A percentile compares a stretch with the other conserved stretches of the same genome.
Evolutionary conservation across 139 green algal genomes (phyloP).

Genomic region (Picochlorum sp.): DNA sequence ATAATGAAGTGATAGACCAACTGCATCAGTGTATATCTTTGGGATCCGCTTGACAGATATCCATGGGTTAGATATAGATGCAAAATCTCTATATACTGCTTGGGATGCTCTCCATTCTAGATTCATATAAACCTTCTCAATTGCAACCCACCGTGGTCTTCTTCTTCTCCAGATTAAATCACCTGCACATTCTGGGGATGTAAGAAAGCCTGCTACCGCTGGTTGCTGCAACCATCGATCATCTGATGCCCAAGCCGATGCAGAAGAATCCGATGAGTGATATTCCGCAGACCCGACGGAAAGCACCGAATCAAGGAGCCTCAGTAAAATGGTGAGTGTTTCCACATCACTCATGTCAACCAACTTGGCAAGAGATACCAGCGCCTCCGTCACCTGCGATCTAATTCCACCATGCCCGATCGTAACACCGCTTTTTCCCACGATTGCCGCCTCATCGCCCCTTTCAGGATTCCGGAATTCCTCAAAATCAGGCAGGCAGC

Average conservation of each 20-base stretch:
- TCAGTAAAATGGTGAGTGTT: not conserved
- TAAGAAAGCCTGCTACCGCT: slow-evolving; percentile 27
- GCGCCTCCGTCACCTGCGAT: not conserved
- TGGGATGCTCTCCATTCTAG: slow-evolving; percentile 39
- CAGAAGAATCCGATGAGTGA: not conserved
- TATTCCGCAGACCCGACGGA: slow-evolving; percentile 3
- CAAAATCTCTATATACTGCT: slow-evolving; percentile 31
- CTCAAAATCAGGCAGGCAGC: slow-evolving; percentile 28
- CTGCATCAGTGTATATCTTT: slow-evolving; percentile 19
- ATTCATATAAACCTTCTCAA: slow-evolving; percentile 35
- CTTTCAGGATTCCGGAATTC: not conserved
- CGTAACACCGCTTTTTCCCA: not conserved
- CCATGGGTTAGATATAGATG: slow-evolving; percentile 11
- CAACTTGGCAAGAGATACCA: not conserved
- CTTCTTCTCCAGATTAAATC: slow-evolving; percentile 20
- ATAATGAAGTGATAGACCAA: slow-evolving; percentile 22
- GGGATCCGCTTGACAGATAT: slow-evolving; percentile 27
- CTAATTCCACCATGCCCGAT: not conserved
- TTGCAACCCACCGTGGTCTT: slow-evolving; percentile 44
- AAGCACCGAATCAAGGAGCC: not conserved
- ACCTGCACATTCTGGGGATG: not conserved
- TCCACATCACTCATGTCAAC: slow-evolving; percentile 4
- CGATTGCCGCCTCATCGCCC: not conserved
- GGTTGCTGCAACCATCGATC: slow-evolving; percentile 35
- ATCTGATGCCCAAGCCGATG: slow-evolving; percentile 31